phyloP scores from a whole-genome alignment of 257 asterid species.

The Solanum arcanum region DNA sequence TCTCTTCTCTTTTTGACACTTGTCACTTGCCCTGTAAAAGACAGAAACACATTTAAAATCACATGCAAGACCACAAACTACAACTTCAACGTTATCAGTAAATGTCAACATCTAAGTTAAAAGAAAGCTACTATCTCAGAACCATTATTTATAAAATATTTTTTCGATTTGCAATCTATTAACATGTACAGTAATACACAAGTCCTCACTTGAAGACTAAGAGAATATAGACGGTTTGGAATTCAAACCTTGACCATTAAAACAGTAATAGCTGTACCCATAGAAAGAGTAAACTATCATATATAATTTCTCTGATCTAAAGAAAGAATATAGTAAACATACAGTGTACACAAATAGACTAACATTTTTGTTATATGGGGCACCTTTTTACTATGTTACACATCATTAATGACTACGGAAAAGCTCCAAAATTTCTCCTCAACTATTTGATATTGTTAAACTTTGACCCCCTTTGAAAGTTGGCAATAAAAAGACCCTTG shows the following conservation, averaged over 20 bases:
- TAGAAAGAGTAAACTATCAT: background rate
- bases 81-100: background rate
- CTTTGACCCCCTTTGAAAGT: background rate
- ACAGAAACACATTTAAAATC: background rate
- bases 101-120: background rate
- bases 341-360: background rate
- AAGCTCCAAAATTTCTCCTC: background rate
- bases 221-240: background rate
- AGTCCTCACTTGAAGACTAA: background rate
- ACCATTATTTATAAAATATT: background rate
- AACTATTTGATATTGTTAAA: background rate
- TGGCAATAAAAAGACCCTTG: background rate
- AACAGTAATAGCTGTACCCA: background rate
- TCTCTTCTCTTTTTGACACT: conserved; percentile 58
- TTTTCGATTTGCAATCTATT: background rate
- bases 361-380: background rate
- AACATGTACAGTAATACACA: background rate
- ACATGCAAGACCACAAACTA: background rate
- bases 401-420: background rate
- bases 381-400: background rate
- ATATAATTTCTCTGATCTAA: background rate
- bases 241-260: background rate
- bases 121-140: background rate
- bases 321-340: background rate
- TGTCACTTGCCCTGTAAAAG: conserved; percentile 47